Evolutionary conservation across 2,329 filamentous ascomycete species (phyloP), one percentile per base, ranked within the genome.

Genomic region (Hypoxylon sp.): DNA sequence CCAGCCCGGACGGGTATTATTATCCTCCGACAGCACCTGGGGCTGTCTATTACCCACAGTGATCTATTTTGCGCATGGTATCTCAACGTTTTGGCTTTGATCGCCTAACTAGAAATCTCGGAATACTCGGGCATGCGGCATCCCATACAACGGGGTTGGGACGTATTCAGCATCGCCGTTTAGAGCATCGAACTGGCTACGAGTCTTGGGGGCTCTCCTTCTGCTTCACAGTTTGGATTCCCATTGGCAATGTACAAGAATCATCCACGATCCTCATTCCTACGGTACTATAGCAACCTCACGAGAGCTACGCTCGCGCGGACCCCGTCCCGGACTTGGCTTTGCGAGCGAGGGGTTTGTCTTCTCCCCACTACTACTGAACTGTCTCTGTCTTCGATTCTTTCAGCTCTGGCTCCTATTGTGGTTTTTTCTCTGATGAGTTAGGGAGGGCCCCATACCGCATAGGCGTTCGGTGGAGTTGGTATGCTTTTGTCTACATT

Each of bases 1-100:
- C 84, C 67, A 88, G 82, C 73, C 84, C 86, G 73, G 84, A 89
- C 76, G 84, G 83, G 65, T 97, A 91, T 80, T 96, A 94, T 73
- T 90, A 90, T 73, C 82, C 86, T 20, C 87, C 86, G 70, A 79
- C 82, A 54, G 79, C 80, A 2, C 80, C 82, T 36, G 85, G 84
- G 40, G 85, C 87, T 78, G 81, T 88, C 67, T 90, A 88, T 77
- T 90, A 89, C 74, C 80, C 83, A 57, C 85, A 88, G 76, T 89
- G 85, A 81, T 67, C 33, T 36, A 20, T 59, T 63, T n/a, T 57
- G 12, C 12, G 28, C 38, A 42, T 50, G n/a, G 45, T 14, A 5
- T 32, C 24, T 64, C 56, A 56, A 61, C 28, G 42, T 65, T 67
- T 71, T 40, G 36, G 44, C 53, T 53, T 65, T 44, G 14, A 60